Evolutionary conservation across 2,329 filamentous ascomycete species (phyloP).

Genomic region (Fusarium temperatum): DNA sequence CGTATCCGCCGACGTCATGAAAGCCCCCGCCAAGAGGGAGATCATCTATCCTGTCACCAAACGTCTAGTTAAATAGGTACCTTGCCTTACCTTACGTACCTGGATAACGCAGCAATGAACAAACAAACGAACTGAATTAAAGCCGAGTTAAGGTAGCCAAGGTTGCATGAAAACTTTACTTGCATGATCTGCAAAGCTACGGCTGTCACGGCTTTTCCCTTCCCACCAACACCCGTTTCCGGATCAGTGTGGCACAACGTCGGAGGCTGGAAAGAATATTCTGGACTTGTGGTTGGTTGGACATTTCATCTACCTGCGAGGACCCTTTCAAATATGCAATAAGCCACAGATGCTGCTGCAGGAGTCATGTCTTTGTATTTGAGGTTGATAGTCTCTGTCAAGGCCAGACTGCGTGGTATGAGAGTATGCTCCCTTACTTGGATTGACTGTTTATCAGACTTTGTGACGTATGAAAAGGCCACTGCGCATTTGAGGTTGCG

Average conservation of each 20-base stretch:
- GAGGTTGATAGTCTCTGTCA: neutral
- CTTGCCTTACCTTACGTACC: neutral
- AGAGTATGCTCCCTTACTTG: slow-evolving; percentile 16
- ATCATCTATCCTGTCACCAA: neutral
- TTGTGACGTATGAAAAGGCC: slow-evolving; percentile 22
- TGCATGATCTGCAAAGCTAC: slow-evolving; percentile 17
- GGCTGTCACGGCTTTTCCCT: slow-evolving; percentile 17
- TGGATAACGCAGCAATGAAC: neutral
- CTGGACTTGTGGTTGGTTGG: slow-evolving; percentile 27
- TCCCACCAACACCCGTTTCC: slow-evolving; percentile 12
- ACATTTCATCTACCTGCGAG: slow-evolving; percentile 2
- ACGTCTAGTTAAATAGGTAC: neutral
- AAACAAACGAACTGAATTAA: neutral
- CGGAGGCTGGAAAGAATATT: slow-evolving; percentile 13
- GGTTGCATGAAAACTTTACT: neutral
- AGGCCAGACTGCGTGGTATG: neutral
- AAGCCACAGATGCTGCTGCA: neutral
- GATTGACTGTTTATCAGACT: slow-evolving; percentile 14
- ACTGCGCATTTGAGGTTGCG: neutral
- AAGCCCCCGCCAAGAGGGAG: neutral
- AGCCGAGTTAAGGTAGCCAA: neutral
- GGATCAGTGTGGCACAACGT: slow-evolving; percentile 14
- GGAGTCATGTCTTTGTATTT: neutral
- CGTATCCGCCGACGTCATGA: slow-evolving; percentile 31
- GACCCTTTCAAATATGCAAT: neutral